These are phyloP conservation scores for Geosmithia flava DNA, from an alignment of 2,329 filamentous ascomycete genomes.

Conservation along the genomic window DNA sequence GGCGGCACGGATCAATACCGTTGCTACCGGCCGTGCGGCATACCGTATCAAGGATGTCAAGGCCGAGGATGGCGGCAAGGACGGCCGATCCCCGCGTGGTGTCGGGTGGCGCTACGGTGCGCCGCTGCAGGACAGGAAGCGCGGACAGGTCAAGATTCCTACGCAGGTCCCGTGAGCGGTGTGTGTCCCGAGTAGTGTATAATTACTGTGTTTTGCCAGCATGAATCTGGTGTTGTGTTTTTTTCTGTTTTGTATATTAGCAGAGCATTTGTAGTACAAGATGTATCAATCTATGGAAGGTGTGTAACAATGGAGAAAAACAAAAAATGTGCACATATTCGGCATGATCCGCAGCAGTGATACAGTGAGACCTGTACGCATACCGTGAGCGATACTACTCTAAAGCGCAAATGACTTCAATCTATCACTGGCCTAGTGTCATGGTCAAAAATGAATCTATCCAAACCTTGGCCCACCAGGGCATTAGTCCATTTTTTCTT, in stretches of 20 bases:
- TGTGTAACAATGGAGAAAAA: too few species aligned
- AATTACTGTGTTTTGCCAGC: background rate
- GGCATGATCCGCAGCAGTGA: too few species aligned
- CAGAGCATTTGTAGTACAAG: background rate
- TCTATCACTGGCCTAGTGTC: too few species aligned
- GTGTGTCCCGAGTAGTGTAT: background rate
- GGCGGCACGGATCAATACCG: constrained; percentile 26
- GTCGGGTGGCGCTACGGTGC: constrained; percentile 54
- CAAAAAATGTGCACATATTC: too few species aligned
- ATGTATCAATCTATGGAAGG: background rate
- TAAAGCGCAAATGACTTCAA: too few species aligned
- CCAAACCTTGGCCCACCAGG: background rate
- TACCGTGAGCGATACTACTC: too few species aligned
- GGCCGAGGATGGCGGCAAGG: constrained; percentile 40
- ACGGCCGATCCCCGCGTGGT: constrained; percentile 36
- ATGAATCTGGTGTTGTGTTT: background rate
- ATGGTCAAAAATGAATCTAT: too few species aligned
- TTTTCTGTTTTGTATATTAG: background rate
- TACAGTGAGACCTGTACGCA: too few species aligned
- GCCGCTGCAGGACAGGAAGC: constrained; percentile 49
- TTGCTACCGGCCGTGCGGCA: constrained; percentile 42
- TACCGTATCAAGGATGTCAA: constrained; percentile 51
- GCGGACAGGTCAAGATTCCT: constrained; percentile 55
- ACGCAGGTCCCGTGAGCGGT: constrained; percentile 40
- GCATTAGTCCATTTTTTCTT: background rate